Conservation (phyloP, 2,329 filamentous ascomycete genomes). For the Bisporella sp. region DNA sequence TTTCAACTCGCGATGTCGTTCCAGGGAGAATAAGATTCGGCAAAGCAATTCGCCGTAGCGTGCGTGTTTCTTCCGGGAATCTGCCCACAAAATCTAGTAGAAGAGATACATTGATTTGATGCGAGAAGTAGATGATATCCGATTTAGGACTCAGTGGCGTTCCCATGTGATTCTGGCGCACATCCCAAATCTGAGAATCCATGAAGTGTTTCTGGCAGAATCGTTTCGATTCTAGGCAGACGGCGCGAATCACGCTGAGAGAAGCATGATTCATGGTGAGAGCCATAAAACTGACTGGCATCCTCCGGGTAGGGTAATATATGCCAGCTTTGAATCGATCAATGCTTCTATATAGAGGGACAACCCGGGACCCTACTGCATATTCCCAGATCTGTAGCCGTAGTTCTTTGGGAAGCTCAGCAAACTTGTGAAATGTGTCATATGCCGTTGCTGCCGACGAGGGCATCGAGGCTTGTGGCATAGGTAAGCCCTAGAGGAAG, state of each 20-base stretch:
- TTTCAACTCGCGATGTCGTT: not conserved
- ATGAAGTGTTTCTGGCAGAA: not conserved
- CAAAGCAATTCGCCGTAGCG: not conserved
- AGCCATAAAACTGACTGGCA: not conserved
- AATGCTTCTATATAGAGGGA: not conserved
- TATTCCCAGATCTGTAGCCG: not conserved
- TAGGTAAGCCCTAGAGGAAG: too few relatives aligned
- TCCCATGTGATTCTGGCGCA: not conserved
- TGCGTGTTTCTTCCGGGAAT: not conserved
- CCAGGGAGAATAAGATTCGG: not conserved
- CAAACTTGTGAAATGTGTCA: not conserved
- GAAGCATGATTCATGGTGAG: not conserved
- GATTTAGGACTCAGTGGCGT: not conserved
- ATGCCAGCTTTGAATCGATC: not conserved
- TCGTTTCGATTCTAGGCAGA: not conserved
- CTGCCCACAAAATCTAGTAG: not conserved
- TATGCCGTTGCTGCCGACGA: too few relatives aligned
- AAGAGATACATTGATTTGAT: not conserved
- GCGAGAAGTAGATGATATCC: not conserved
- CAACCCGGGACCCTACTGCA: not conserved
- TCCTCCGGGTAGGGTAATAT: not conserved
- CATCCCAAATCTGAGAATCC: not conserved
- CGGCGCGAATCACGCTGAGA: not conserved
- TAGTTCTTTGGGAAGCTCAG: not conserved
- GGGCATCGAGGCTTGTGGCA: too few relatives aligned